phyloP scores from a whole-genome alignment of 805 yeast genomes.

The Spathaspora gorwiae region DNA sequence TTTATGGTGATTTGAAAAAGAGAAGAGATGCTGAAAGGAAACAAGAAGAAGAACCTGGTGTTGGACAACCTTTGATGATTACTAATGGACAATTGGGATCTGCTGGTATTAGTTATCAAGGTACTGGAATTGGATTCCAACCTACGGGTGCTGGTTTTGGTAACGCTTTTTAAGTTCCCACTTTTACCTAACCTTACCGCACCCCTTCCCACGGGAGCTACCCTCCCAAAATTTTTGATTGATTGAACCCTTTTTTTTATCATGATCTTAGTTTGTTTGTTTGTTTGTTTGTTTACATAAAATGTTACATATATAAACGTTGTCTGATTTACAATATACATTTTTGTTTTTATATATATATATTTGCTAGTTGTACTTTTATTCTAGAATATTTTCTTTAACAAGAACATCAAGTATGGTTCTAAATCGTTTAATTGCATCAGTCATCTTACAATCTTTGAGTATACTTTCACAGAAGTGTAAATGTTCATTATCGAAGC shows the following conservation, averaged over 20 bases:
- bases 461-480: constrained; percentile 12
- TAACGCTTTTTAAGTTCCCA: constrained; percentile 39
- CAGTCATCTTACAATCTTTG: constrained; percentile 10
- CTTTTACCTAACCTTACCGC: no score
- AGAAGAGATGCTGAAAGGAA: constrained; percentile 57
- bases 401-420: constrained; percentile 8
- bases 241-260: background rate
- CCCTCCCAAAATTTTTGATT: no score
- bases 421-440: constrained; percentile 13
- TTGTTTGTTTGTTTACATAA: background rate
- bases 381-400: background rate
- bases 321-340: background rate
- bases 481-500: constrained; percentile 1
- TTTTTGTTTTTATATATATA: no score
- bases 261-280: background rate
- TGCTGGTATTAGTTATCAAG: constrained; percentile 14
- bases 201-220: no score
- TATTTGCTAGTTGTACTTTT: background rate
- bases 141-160: constrained; percentile 73
- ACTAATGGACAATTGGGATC: constrained; percentile 56
- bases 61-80: constrained; percentile 71
- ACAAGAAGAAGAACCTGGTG: constrained; percentile 42
- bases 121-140: constrained; percentile 55
- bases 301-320: background rate
- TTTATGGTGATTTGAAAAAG: constrained; percentile 65